These are phyloP conservation scores for Solanum hybrid DNA, from an alignment of 305 asterid genomes.

Conservation along the genomic window DNA sequence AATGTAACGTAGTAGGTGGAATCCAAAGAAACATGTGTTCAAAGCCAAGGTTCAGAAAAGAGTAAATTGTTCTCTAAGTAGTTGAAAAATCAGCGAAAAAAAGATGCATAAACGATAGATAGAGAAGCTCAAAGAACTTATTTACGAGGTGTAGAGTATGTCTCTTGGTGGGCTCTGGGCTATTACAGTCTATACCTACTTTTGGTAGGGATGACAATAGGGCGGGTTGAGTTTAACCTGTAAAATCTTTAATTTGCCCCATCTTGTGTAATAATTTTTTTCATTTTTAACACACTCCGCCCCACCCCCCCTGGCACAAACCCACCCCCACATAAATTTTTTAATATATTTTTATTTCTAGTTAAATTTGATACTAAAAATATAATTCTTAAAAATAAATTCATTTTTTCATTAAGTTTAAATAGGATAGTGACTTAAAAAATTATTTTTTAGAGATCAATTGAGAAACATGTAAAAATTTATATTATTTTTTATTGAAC, in stretches of 20 bases:
- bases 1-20: background rate
- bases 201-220: background rate
- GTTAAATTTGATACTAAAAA: background rate
- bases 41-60: background rate
- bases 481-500: no score
- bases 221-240: background rate
- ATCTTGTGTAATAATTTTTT: no score
- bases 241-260: no score
- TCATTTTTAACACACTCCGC: background rate
- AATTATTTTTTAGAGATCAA: no score
- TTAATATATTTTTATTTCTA: background rate
- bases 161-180: background rate
- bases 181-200: background rate
- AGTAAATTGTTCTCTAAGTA: background rate
- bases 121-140: background rate
- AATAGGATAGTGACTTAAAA: no score
- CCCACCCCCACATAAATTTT: background rate
- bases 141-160: background rate
- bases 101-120: background rate
- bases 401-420: no score
- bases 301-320: background rate
- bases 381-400: no score
- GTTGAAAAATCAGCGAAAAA: background rate
- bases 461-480: rapidly evolving
- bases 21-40: background rate